A percentile compares a stretch with the other conserved stretches of the same genome.
Evolutionary conservation across 2,329 filamentous ascomycete genomes (phyloP).

Genomic region (Aureobasidium sp.): DNA sequence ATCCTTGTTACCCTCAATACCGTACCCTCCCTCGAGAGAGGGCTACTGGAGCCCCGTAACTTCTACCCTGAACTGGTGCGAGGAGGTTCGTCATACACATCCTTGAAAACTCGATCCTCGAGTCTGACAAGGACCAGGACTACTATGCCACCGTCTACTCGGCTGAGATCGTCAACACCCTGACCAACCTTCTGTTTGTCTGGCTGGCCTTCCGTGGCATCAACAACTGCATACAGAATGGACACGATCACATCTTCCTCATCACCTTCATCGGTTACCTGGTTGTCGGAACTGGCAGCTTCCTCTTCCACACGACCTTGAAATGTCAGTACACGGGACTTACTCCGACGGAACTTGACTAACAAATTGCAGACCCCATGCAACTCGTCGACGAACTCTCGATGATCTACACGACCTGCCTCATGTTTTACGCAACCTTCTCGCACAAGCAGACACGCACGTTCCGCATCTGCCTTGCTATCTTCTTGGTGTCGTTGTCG

Average conservation of each 20-base stretch:
- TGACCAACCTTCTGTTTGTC: constrained; percentile 78
- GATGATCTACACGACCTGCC: constrained; percentile 64
- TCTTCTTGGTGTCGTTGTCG: constrained; percentile 44
- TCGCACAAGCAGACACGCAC: constrained; percentile 52
- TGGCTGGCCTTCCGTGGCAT: constrained; percentile 70
- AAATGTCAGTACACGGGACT: constrained; percentile 36
- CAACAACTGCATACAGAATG: constrained; percentile 60
- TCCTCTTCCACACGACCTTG: constrained; percentile 55
- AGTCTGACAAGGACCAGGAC: constrained; percentile 42
- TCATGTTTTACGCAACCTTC: constrained; percentile 68
- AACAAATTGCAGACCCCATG: constrained; percentile 49
- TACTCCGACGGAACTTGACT: too few relatives aligned
- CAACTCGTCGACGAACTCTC: constrained; percentile 62
- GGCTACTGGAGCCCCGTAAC: constrained; percentile 65
- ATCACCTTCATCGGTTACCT: constrained; percentile 56
- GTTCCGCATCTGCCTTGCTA: constrained; percentile 47
- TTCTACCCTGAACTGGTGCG: constrained; percentile 69
- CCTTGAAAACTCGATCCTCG: neutral
- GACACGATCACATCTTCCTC: constrained; percentile 68
- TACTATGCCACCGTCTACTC: constrained; percentile 68
- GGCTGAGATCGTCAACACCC: constrained; percentile 69
- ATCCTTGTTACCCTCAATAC: constrained; percentile 34
- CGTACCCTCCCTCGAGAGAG: constrained; percentile 42
- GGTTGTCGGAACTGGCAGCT: constrained; percentile 52
- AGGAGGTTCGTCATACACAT: constrained; percentile 49